Conservation (phyloP, 768 basidiomycete species). For the Strobilomyces echinocephalus region DNA sequence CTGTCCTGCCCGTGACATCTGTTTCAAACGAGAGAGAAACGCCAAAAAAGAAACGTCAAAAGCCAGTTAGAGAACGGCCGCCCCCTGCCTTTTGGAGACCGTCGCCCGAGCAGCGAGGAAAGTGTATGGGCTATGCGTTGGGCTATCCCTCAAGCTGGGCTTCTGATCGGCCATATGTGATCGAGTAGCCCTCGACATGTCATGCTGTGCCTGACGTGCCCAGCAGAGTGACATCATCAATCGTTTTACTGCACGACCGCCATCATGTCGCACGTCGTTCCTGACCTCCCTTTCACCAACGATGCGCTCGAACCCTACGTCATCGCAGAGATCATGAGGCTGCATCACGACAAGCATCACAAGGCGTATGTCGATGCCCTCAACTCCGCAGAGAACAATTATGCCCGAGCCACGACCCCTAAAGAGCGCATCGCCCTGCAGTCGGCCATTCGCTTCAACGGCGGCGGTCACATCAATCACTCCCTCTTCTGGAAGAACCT, state of each 20-base stretch:
- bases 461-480: conserved; percentile 77
- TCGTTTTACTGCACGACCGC: conserved; percentile 1
- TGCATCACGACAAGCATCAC: conserved; percentile 95
- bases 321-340: conserved; percentile 83
- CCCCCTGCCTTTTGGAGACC: conserved; percentile 30
- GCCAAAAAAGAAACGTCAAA: conserved; percentile 8
- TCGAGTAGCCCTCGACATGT: conserved; percentile 3
- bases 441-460: conserved; percentile 24
- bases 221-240: background rate
- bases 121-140: conserved; percentile 28
- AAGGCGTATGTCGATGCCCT: conserved; percentile 88
- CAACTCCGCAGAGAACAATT: conserved; percentile 62
- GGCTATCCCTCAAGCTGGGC: conserved; percentile 31
- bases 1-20: conserved; percentile 17
- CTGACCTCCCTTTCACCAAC: conserved; percentile 75
- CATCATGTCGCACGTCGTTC: conserved; percentile 57
- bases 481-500: conserved; percentile 98
- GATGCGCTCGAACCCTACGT: conserved; percentile 93
- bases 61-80: conserved; percentile 13
- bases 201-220: conserved; percentile 18
- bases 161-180: conserved; percentile 18
- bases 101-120: conserved; percentile 14
- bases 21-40: background rate
- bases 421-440: conserved; percentile 39
- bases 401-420: conserved; percentile 63